Evolutionary conservation across 768 basidiomycete species (phyloP).

Genomic region (Kwoniella sp.): DNA sequence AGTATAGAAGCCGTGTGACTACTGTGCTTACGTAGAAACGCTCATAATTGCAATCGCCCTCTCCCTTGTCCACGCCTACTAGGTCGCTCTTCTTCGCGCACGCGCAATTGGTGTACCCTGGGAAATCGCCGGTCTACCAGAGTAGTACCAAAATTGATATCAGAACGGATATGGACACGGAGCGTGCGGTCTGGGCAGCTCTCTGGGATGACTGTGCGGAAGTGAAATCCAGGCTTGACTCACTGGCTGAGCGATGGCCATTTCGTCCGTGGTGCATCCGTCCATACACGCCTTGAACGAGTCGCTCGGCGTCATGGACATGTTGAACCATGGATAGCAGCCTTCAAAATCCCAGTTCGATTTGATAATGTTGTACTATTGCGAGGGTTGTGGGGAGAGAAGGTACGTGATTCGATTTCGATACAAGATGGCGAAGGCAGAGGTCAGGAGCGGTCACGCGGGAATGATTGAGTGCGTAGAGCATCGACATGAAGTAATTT

Average conservation of each 20-base stretch:
- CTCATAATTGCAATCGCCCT: constrained; percentile 9
- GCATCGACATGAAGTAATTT: too few species aligned
- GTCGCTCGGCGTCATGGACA: constrained; percentile 11
- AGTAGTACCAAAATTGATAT: not conserved
- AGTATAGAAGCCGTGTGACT: not conserved
- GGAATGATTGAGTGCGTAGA: not conserved
- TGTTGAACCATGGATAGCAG: constrained; percentile 13
- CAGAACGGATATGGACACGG: too few species aligned
- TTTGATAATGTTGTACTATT: constrained; percentile 21
- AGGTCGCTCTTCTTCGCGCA: constrained; percentile 9
- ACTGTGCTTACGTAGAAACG: constrained; percentile 12
- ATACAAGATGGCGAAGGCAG: too few species aligned
- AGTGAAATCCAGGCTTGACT: not conserved
- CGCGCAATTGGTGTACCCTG: constrained; percentile 18
- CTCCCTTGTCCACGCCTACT: not conserved
- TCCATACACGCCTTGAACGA: constrained; percentile 25
- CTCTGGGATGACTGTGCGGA: not conserved
- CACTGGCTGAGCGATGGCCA: constrained; percentile 22
- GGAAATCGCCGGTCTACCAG: constrained; percentile 13
- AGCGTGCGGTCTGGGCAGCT: not conserved
- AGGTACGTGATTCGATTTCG: not conserved
- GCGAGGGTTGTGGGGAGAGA: too few species aligned
- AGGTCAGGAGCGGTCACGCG: too few species aligned
- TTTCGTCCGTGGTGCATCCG: constrained; percentile 9
- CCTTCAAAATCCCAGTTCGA: constrained; percentile 16